A percentile compares a stretch with the other conserved stretches of the same genome.
These are phyloP conservation scores for Penicillium soppii DNA, from an alignment of 495 filamentous ascomycete genomes.

Conservation along the genomic window DNA sequence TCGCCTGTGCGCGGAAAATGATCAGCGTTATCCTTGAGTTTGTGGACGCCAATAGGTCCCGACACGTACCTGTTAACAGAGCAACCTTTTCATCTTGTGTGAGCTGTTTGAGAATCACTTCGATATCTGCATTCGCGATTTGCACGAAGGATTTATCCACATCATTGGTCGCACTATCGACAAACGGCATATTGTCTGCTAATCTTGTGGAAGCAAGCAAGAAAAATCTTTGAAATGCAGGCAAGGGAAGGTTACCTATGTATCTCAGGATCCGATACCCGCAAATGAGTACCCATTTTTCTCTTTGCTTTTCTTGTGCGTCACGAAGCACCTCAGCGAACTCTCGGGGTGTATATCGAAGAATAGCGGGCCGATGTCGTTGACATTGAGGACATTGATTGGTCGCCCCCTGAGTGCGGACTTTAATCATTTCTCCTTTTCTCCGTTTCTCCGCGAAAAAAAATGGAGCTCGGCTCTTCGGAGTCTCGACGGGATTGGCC, in stretches of 20 bases:
- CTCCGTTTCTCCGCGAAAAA: constrained; percentile 24
- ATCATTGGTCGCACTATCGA: neutral
- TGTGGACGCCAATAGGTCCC: neutral
- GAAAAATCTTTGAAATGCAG: neutral
- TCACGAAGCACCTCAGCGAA: too few species aligned
- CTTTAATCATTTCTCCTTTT: constrained; percentile 18
- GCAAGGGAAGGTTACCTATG: neutral
- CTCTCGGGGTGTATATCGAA: neutral
- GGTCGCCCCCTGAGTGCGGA: neutral
- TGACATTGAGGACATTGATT: neutral
- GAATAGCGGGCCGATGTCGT: neutral
- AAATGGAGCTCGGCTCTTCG: too few species aligned
- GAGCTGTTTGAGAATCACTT: constrained; percentile 43
- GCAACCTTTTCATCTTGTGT: constrained; percentile 51
- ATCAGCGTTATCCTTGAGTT: neutral
- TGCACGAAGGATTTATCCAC: constrained; percentile 8
- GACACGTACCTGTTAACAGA: neutral
- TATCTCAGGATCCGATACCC: too few species aligned
- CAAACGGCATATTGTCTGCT: constrained; percentile 1
- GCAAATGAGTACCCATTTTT: too few species aligned
- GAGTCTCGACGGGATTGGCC: too few species aligned
- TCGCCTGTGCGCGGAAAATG: neutral
- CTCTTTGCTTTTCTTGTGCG: too few species aligned
- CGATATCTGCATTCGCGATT: constrained; percentile 21
- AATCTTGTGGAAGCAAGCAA: neutral